Conservation (phyloP, 495 filamentous ascomycete species). For the Aspergillus carlsbadensis region DNA sequence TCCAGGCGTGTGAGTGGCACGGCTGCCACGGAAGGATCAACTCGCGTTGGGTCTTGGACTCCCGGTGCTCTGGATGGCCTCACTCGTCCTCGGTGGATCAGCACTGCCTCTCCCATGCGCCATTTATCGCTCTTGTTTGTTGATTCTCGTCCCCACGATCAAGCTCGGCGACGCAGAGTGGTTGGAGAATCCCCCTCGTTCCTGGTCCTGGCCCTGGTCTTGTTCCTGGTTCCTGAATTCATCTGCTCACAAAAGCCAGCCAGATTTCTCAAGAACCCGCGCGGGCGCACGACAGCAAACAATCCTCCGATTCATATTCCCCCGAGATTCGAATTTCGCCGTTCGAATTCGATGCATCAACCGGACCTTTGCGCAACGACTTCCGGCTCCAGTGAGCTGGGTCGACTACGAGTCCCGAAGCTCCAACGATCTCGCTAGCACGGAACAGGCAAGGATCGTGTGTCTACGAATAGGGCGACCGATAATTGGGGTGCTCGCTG, state of each 20-base stretch:
- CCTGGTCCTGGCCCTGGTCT: not conserved
- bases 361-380: constrained; percentile 16
- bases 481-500: constrained; percentile 12
- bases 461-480: not conserved
- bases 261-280: not conserved
- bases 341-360: constrained; percentile 10
- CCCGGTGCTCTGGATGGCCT: constrained; percentile 10
- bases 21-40: constrained; percentile 13
- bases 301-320: constrained; percentile 4
- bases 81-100: not conserved
- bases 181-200: too few relatives aligned
- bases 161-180: not conserved
- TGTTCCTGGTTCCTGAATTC: not conserved
- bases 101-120: not conserved
- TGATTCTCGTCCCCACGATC: constrained; percentile 1
- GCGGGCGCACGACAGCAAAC: not conserved
- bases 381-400: constrained; percentile 14
- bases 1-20: constrained; percentile 1
- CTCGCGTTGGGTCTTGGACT: not conserved
- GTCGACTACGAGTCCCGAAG: constrained; percentile 7
- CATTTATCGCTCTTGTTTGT: not conserved
- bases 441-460: constrained; percentile 10
- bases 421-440: constrained; percentile 13
- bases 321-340: not conserved
- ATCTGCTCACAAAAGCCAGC: not conserved